Evolutionary conservation across 345 rosid species (phyloP).

Genomic region (Lepidium sativum): DNA sequence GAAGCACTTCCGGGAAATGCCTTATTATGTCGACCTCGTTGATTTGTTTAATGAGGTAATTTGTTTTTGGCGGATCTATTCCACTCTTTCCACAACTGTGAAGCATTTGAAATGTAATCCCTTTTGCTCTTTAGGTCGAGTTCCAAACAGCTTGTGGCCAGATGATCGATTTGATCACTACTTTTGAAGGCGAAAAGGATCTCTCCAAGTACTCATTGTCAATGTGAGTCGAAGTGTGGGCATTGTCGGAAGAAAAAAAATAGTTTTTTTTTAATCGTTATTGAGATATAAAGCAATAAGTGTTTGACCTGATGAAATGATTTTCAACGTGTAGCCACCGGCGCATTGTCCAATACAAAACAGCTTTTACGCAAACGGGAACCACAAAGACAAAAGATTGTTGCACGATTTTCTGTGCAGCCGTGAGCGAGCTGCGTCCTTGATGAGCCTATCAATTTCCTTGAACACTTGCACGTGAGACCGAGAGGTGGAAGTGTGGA

Average conservation of each 20-base stretch:
- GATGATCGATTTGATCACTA: constrained; percentile 77
- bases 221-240: constrained; percentile 39
- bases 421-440: too few species aligned
- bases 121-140: constrained; percentile 46
- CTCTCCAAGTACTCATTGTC: constrained; percentile 54
- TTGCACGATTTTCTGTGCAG: constrained; percentile 66
- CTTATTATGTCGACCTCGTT: constrained; percentile 53
- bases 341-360: constrained; percentile 69
- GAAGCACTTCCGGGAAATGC: constrained; percentile 44
- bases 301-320: constrained; percentile 6
- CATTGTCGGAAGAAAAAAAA: not conserved
- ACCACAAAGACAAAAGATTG: too few species aligned
- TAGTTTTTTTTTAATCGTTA: not conserved
- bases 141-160: constrained; percentile 70
- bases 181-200: constrained; percentile 63
- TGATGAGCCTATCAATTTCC: too few species aligned
- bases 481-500: too few species aligned
- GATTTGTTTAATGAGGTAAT: constrained; percentile 61
- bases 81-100: not conserved
- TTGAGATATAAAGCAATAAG: too few species aligned
- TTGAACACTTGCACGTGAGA: too few species aligned
- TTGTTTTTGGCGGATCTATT: not conserved
- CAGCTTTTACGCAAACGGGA: constrained; percentile 69
- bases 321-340: constrained; percentile 50
- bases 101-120: not conserved